Base-by-base conservation (phyloP, 208 protist genomes). In the Trypanosoma vivax region DNA sequence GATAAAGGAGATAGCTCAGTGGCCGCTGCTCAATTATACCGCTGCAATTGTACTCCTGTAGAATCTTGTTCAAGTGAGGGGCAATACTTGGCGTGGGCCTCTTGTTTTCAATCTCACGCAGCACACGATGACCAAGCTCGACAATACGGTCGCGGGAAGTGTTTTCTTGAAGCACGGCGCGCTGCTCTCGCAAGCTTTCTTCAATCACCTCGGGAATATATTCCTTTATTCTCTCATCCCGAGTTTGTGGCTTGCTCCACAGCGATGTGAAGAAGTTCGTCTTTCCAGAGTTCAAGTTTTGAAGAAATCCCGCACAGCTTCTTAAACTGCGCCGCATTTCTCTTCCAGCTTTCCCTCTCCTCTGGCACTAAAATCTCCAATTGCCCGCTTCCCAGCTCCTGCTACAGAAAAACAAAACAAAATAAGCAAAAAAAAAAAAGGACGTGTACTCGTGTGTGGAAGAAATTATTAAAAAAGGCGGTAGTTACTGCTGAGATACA, bases 121-220 rank as follows among this genome's bases (percentile, higher is more conserved):
- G 53, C 11, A 93, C 70, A 48, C 78, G 83, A 59, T 93, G 79
- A 5, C 86, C 86, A 7, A 83, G 47, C 29, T 90, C 82, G 0
- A 93, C 86, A 55, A 93, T 86, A 21, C 82, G 64, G 41, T 93
- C 86, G 27, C 86, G 81, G 0, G 86, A 79, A 9, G 72, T 93
- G 49, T 70, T 79, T 52, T 90, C 86, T 50, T 76, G 53, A 25
- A 88, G 65, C 30, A 93, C 82, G 1, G 72, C 74, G n/a, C 78
- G 76, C 69, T 93, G 82, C 43, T 86, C 82, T 38, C 52, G 59
- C 9, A 93, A 42, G 57, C 82, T 89, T 50, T 93, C 82, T 48
- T 90, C 82, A 21, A 93, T 57, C 13, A 93, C 80, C 39, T 93
- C 79, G 2, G 86, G 86, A 21, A 93, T 70, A 57, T 93, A 93